Evolutionary conservation across 192 early-diverging fungal genomes (phyloP).

Genomic region (Nowakowskiella sp.): DNA sequence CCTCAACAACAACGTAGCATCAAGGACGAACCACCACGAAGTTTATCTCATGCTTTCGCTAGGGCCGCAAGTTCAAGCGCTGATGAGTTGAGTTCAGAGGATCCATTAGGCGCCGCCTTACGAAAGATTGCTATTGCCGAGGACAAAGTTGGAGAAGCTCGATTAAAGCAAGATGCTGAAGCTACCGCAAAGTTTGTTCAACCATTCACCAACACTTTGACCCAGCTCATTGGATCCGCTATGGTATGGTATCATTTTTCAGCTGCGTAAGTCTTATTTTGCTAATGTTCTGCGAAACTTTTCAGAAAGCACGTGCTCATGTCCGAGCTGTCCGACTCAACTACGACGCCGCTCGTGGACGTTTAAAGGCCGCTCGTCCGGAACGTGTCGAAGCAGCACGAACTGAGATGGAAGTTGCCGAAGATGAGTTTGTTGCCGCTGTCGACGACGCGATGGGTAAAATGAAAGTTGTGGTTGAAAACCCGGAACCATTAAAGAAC

Average conservation of each 20-base stretch:
- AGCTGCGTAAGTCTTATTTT: neutral
- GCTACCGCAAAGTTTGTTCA: conserved; percentile 67
- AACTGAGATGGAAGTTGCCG: conserved; percentile 79
- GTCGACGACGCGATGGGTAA: conserved; percentile 91
- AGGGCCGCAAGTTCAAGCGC: conserved; percentile 60
- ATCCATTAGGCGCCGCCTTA: conserved; percentile 77
- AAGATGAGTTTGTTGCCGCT: conserved; percentile 92
- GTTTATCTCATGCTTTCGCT: conserved; percentile 64
- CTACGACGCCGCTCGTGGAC: conserved; percentile 78
- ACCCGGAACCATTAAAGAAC: conserved; percentile 73
- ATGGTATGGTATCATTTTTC: conserved; percentile 32
- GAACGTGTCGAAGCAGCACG: conserved; percentile 66
- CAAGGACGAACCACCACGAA: conserved; percentile 33
- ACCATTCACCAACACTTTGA: conserved; percentile 64
- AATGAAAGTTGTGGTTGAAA: conserved; percentile 89
- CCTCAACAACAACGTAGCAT: conserved; percentile 19
- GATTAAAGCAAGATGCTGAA: conserved; percentile 60
- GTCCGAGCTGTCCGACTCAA: conserved; percentile 74
- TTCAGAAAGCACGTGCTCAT: conserved; percentile 69
- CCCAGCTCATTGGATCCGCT: conserved; percentile 67
- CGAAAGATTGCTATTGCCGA: conserved; percentile 77
- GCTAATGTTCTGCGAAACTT: neutral
- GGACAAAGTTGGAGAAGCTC: conserved; percentile 75
- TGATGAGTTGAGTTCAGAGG: conserved; percentile 63
- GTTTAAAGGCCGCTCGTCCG: conserved; percentile 63